Evolutionary conservation across 1,139 yeast genomes (phyloP), one percentile per base, ranked within the genome.

Genomic region (Nakaseomyces sp.): DNA sequence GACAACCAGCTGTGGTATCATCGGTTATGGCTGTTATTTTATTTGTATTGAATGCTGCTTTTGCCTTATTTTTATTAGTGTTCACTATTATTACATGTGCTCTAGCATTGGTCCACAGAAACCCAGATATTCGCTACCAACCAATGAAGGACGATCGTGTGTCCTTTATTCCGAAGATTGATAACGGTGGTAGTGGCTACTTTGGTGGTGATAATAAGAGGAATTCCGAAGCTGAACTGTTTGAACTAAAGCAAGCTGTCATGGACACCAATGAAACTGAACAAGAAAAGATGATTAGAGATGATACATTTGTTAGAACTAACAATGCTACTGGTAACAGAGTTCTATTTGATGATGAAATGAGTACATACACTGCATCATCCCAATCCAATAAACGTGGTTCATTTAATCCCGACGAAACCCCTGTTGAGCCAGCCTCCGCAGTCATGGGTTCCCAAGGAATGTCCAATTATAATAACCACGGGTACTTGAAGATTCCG

Each of bases 101-200:
- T 9, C 72, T 87, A 63, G 96, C 96, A 0, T 66, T 89, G 54
- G 58, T 89, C 29, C 82, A 86, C 64, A 87, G 83, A 70, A 88
- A 91, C 64, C 98, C 98, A 45, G 98, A 91, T 66, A 80, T 93
- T 13, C 76, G 96, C 55, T 91, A 91, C 69, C 93, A 88, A 70
- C 96, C 96, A 54, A 86, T 91, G 87, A 83, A 84, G 56, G 98
- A 91, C 63, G 98, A 91, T 61, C 79, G 98, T 64, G 93, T 86
- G 45, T 85, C 96, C 18, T 91, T 91, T 65, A 82, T 80, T 51
- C 78, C 81, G 52, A 70, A 73, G 53, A 60, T 50, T 55, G 65
- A 44, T 49, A 54, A 55, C 15, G 53, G 56, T 36, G 55, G 51
- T 15, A 54, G 55, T 15, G 53, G 56, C 33, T 54, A 51, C 17